Evolutionary conservation across 2,329 filamentous ascomycete genomes (phyloP), one percentile per base, ranked within the genome.

Genomic region (Dothiorella sarmentorum): DNA sequence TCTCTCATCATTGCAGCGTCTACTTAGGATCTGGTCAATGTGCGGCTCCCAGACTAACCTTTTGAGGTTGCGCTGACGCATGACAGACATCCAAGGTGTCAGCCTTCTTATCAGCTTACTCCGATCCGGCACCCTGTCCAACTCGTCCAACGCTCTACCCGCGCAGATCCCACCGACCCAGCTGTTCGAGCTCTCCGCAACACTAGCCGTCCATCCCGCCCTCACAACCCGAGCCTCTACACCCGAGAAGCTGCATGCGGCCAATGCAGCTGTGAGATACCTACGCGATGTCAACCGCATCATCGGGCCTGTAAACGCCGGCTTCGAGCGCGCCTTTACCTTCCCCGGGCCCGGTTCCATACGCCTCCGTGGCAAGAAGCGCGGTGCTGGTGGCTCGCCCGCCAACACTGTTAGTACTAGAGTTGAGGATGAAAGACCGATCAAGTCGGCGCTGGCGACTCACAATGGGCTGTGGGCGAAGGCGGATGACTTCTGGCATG

Each of bases 401-500:
- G 49, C 7, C 35, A n/a, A 9, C 22, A 24, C 9, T 18, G 29
- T 17, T 5, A 20, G 26, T 27, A 20, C 17, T 9, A 31, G 20
- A 15, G 22, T 24, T 15, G 51, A 55, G 17, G 64, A 58, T 49
- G 63, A 53, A 60, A 77, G 78, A 0, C 81, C 76, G 9, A 74
- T 91, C 33, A 76, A 79, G 40, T 80, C 83, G 6, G 78, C 80
- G 9, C 78, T 91, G 59, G 86, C 87, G 1, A 82, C 83, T 52
- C 76, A 81, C 13, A 80, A 85, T 42, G 87, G 88, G 27, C 63
- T 97, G 1, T 96, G 89, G 84, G 77, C 76, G 15, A 82, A 84
- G n/a, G 89, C 88, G 0, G 85, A 89, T 61, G 90, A 96, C 68
- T 95, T 97, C 67, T 99, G 94, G 91, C 83, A 86, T 40, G 83